Percentiles rank a stretch among this genome's conserved stretches.
phyloP scores from a whole-genome alignment of 495 filamentous ascomycete species.

The Tuber melanosporum region DNA sequence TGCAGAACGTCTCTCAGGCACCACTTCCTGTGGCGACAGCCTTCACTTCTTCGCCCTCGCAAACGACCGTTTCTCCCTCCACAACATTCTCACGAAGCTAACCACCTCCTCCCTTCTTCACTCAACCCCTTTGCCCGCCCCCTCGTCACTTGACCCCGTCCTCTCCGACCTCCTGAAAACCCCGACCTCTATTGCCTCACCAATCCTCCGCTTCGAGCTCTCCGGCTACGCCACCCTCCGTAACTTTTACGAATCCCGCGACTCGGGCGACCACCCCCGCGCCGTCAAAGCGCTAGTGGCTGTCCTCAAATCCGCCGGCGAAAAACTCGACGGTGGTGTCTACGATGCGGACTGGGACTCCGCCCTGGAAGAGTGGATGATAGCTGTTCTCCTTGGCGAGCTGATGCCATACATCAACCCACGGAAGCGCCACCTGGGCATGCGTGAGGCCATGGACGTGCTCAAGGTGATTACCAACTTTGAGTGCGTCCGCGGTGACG shows the following conservation, averaged over 20 bases:
- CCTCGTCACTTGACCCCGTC: constrained; percentile 20
- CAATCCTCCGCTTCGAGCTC: constrained; percentile 41
- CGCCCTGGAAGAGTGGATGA: constrained; percentile 34
- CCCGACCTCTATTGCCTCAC: constrained; percentile 25
- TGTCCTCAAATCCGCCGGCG: constrained; percentile 38
- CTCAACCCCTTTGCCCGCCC: constrained; percentile 24
- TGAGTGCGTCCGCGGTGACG: constrained; percentile 28
- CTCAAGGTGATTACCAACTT: constrained; percentile 39
- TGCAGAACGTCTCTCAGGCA: constrained; percentile 30
- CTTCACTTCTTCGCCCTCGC: constrained; percentile 40
- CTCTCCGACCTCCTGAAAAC: constrained; percentile 29
- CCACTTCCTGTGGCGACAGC: constrained; percentile 34
- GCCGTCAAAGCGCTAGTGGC: constrained; percentile 34
- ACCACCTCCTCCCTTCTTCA: constrained; percentile 28
- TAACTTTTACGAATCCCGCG: constrained; percentile 31
- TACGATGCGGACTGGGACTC: constrained; percentile 37
- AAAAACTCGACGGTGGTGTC: constrained; percentile 36
- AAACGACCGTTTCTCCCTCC: constrained; percentile 23
- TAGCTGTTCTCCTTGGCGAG: constrained; percentile 31
- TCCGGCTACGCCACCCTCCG: constrained; percentile 38
- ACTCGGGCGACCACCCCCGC: constrained; percentile 10
- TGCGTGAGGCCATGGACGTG: constrained; percentile 32
- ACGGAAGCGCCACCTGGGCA: constrained; percentile 3
- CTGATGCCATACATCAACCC: constrained; percentile 21
- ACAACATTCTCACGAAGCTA: constrained; percentile 30